These are phyloP conservation scores for Penicillium lagena DNA, from an alignment of 495 filamentous ascomycete species.

Conservation along the genomic window DNA sequence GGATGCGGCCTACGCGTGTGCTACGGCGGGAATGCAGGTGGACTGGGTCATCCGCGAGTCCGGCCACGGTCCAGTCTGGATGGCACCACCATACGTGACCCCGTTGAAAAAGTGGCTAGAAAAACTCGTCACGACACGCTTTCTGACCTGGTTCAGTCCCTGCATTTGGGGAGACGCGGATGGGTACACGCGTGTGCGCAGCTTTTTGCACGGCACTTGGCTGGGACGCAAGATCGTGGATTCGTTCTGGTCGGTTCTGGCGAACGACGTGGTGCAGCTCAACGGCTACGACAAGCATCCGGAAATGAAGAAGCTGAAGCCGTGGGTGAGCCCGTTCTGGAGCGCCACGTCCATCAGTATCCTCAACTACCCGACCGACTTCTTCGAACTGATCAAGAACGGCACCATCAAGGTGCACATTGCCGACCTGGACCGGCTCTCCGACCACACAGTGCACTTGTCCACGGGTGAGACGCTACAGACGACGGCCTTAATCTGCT, in stretches of 20 bases:
- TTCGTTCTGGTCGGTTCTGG: slow-evolving; percentile 59
- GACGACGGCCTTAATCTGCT: slow-evolving; percentile 59
- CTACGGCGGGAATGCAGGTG: slow-evolving; percentile 56
- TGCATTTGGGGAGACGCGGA: slow-evolving; percentile 55
- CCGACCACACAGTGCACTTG: slow-evolving; percentile 44
- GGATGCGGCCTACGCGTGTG: slow-evolving; percentile 69
- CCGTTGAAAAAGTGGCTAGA: slow-evolving; percentile 55
- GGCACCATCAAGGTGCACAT: slow-evolving; percentile 57
- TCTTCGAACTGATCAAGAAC: slow-evolving; percentile 55
- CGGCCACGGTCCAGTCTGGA: slow-evolving; percentile 69
- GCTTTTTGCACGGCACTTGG: slow-evolving; percentile 59
- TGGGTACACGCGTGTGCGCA: slow-evolving; percentile 36
- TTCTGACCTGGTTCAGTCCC: slow-evolving; percentile 61
- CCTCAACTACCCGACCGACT: slow-evolving; percentile 61
- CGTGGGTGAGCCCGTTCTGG: slow-evolving; percentile 61
- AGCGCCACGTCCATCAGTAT: slow-evolving; percentile 55
- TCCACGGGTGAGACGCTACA: slow-evolving; percentile 46
- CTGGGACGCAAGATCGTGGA: slow-evolving; percentile 64
- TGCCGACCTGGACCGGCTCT: slow-evolving; percentile 51
- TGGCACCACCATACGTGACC: slow-evolving; percentile 59
- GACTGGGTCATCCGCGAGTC: slow-evolving; percentile 74
- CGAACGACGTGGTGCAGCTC: slow-evolving; percentile 49
- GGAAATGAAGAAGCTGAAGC: slow-evolving; percentile 59
- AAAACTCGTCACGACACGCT: slow-evolving; percentile 56
- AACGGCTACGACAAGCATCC: slow-evolving; percentile 57